These are phyloP conservation scores for Populus tremula DNA, from an alignment of 345 rosid species.

Conservation along the genomic window DNA sequence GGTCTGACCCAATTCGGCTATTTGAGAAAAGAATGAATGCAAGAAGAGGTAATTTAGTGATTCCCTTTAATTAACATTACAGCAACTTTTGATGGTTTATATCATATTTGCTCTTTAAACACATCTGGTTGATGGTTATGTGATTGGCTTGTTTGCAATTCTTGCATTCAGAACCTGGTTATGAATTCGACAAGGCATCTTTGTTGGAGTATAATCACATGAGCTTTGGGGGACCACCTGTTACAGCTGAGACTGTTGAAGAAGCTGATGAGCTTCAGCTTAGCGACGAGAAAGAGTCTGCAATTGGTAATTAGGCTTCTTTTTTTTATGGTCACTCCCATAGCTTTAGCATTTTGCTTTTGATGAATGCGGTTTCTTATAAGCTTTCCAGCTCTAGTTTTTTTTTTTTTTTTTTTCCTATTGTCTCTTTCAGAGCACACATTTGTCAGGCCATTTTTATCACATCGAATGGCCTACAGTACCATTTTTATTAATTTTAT, in stretches of 20 bases:
- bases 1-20: slow-evolving; percentile 85
- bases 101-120: not conserved
- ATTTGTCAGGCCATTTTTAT: not conserved
- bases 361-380: not conserved
- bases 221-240: slow-evolving; percentile 97
- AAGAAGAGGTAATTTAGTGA: slow-evolving; percentile 60
- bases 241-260: slow-evolving; percentile 62
- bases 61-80: not conserved
- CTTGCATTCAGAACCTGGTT: slow-evolving; percentile 64
- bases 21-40: slow-evolving; percentile 86
- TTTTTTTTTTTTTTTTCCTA: not conserved
- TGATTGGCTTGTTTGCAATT: slow-evolving; percentile 11
- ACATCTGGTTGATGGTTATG: not conserved
- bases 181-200: slow-evolving; percentile 69
- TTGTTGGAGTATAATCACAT: slow-evolving; percentile 81
- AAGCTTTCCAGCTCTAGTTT: not conserved
- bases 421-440: not conserved
- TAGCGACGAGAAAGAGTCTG: slow-evolving; percentile 62
- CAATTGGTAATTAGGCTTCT: slow-evolving; percentile 49
- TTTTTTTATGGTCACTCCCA: not conserved
- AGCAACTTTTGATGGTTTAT: not conserved
- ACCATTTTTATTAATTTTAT: too few relatives aligned
- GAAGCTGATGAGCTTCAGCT: slow-evolving; percentile 72
- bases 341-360: not conserved
- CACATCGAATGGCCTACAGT: too few relatives aligned